These are phyloP conservation scores for Psophocarpus tetragonolobus DNA, from an alignment of 306 rosid genomes.

Conservation along the genomic window DNA sequence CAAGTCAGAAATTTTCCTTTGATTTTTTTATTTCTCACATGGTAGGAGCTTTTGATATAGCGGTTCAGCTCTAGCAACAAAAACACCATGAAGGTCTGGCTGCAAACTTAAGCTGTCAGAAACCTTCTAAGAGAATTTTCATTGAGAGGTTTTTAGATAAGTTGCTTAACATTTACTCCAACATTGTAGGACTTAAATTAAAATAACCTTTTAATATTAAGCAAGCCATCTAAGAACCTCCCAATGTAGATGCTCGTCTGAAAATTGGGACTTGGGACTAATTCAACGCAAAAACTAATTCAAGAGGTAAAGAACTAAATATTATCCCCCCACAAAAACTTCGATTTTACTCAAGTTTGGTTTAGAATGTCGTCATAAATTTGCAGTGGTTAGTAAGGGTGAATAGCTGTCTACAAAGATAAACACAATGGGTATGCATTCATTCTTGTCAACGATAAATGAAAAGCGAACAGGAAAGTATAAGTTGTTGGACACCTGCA, in stretches of 20 bases:
- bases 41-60: neutral
- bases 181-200: no score
- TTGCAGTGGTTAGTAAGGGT: conserved; percentile 28
- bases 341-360: neutral
- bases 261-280: no score
- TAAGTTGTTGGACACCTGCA: conserved; percentile 67
- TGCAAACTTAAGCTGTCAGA: neutral
- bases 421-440: neutral
- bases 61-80: neutral
- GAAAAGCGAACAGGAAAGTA: conserved; percentile 9
- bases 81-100: neutral
- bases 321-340: no score
- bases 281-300: no score
- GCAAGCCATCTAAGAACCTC: no score
- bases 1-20: neutral
- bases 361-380: neutral
- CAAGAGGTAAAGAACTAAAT: no score
- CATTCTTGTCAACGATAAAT: neutral
- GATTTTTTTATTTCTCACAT: neutral
- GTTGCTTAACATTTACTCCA: no score
- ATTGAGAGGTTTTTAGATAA: no score
- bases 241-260: no score
- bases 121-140: neutral
- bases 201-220: no score
- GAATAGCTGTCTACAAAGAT: conserved; percentile 2